These are phyloP conservation scores for Crithidia fasciculata DNA, from an alignment of 208 protist species.

Conservation along the genomic window DNA sequence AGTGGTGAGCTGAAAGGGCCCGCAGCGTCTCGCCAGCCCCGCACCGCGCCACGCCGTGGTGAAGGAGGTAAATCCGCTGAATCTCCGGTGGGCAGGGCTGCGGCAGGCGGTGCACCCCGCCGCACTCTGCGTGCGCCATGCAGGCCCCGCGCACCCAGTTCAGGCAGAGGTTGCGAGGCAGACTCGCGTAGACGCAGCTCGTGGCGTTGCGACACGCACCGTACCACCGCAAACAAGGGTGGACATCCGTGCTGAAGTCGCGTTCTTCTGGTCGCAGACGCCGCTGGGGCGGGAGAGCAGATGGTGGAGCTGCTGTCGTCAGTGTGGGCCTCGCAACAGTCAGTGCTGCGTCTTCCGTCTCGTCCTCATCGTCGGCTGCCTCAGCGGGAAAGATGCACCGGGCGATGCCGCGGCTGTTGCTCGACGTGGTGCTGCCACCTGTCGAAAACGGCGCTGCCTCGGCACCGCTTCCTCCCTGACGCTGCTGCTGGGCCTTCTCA, in stretches of 20 bases:
- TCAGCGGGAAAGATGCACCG: conserved; percentile 34
- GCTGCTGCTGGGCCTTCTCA: not conserved
- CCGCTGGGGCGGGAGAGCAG: not conserved
- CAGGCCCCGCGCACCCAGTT: conserved; percentile 77
- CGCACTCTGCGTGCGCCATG: conserved; percentile 49
- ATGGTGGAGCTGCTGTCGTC: not conserved
- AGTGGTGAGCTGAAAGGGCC: not conserved
- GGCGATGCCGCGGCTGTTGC: conserved; percentile 19
- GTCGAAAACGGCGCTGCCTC: not conserved
- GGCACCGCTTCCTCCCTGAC: not conserved
- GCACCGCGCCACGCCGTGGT: conserved; percentile 52
- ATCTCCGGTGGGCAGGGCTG: conserved; percentile 57
- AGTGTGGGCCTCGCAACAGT: not conserved
- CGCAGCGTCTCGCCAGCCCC: conserved; percentile 13
- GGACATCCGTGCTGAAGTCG: conserved; percentile 45
- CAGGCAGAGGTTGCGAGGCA: conserved; percentile 79
- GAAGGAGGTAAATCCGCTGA: conserved; percentile 55
- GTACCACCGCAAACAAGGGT: conserved; percentile 82
- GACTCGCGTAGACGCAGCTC: conserved; percentile 57
- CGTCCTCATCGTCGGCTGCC: conserved; percentile 8
- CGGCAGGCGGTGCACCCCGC: conserved; percentile 78
- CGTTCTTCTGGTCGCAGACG: conserved; percentile 34
- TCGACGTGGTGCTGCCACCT: conserved; percentile 1
- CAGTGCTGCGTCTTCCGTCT: conserved; percentile 1
- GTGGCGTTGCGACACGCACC: conserved; percentile 71